Percentiles rank a stretch among this genome's conserved stretches.
These are phyloP conservation scores for Aspergillus jensenii DNA, from an alignment of 2,329 filamentous ascomycete genomes.

Conservation along the genomic window DNA sequence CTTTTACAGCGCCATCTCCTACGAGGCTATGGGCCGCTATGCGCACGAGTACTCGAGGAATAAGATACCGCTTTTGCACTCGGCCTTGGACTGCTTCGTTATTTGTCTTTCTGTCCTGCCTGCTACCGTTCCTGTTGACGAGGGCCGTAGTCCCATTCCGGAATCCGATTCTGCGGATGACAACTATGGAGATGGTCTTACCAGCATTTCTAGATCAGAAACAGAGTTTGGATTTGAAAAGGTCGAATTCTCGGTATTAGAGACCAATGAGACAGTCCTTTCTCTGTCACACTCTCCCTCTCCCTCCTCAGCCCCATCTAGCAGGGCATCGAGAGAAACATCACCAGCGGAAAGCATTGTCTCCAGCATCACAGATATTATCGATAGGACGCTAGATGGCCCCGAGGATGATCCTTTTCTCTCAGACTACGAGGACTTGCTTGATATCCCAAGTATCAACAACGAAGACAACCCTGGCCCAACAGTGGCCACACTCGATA, in stretches of 20 bases:
- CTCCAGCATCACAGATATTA: slow-evolving; percentile 26
- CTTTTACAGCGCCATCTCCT: slow-evolving; percentile 49
- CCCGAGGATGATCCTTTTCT: slow-evolving; percentile 28
- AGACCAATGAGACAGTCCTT: slow-evolving; percentile 3
- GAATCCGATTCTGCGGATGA: not conserved
- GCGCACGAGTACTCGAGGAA: slow-evolving; percentile 48
- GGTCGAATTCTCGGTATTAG: slow-evolving; percentile 9
- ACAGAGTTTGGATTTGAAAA: not conserved
- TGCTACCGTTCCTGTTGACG: not conserved
- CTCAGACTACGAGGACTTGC: slow-evolving; percentile 12
- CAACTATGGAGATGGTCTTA: not conserved
- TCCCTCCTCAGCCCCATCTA: not conserved
- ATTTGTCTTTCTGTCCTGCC: slow-evolving; percentile 33
- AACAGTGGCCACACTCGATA: not conserved
- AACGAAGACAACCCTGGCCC: not conserved
- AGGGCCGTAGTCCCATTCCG: not conserved
- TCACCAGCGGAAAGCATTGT: slow-evolving; percentile 21
- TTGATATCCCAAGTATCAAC: not conserved
- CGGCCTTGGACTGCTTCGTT: slow-evolving; percentile 43
- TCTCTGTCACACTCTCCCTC: not conserved
- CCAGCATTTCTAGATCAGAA: not conserved
- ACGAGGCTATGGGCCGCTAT: slow-evolving; percentile 47
- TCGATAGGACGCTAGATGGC: slow-evolving; percentile 24
- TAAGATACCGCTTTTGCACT: slow-evolving; percentile 43
- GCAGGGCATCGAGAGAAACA: not conserved